Conservation (phyloP, 768 basidiomycete species). For the Pulveroboletus sp. region DNA sequence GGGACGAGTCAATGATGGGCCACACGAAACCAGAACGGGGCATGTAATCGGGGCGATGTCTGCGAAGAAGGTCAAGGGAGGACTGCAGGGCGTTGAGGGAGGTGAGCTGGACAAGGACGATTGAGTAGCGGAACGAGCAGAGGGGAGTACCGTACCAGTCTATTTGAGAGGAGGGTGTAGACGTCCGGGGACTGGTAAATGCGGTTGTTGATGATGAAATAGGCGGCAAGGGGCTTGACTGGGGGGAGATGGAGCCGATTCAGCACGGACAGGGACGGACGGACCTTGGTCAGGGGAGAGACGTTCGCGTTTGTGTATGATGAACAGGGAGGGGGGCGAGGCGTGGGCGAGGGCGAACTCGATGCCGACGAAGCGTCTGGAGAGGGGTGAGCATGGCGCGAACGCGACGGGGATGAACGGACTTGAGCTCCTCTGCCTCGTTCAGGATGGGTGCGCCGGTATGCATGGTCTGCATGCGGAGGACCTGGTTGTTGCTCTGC, state of each 20-base stretch:
- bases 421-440: constrained; percentile 83
- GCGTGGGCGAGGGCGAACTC: constrained; percentile 85
- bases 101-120: constrained; percentile 46
- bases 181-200: constrained; percentile 87
- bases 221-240: constrained; percentile 78
- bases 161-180: constrained; percentile 79
- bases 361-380: constrained; percentile 79
- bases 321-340: constrained; percentile 74
- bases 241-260: constrained; percentile 3
- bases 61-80: constrained; percentile 70
- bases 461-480: constrained; percentile 92
- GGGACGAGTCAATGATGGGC: constrained; percentile 66
- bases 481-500: constrained; percentile 86
- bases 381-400: constrained; percentile 1
- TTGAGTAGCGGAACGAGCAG: neutral
- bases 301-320: constrained; percentile 87
- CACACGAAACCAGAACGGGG: constrained; percentile 81
- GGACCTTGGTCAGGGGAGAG: constrained; percentile 79
- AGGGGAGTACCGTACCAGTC: constrained; percentile 52
- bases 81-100: constrained; percentile 68
- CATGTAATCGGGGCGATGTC: constrained; percentile 75
- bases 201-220: constrained; percentile 85
- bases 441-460: constrained; percentile 72
- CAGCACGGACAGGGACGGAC: constrained; percentile 15
- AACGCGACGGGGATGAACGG: neutral